phyloP scores from a whole-genome alignment of 2,329 filamentous ascomycete genomes.

The Venturia asperata region DNA sequence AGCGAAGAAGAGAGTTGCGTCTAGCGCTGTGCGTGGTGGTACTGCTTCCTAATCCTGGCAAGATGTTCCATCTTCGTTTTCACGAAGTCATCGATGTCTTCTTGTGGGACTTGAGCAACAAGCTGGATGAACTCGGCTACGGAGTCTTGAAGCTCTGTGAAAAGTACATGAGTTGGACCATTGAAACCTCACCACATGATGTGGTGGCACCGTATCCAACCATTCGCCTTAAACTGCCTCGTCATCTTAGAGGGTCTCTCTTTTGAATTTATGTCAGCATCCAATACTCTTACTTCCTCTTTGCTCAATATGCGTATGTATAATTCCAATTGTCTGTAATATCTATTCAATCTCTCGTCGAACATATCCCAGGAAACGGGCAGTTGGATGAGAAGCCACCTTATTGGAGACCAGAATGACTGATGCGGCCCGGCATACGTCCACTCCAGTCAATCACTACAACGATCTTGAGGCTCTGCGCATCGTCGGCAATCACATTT shows the following conservation, averaged over 20 bases:
- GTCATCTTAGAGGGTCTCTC: not conserved
- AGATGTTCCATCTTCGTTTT: not conserved
- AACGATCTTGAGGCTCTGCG: not conserved
- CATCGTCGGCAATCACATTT: not conserved
- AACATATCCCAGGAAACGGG: conserved; percentile 22
- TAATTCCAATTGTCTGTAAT: not conserved
- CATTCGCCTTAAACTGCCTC: not conserved
- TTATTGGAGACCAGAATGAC: not conserved
- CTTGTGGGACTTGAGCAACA: not conserved
- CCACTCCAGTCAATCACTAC: not conserved
- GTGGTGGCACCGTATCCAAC: not conserved
- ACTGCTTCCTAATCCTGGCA: conserved; percentile 24
- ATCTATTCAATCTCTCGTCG: conserved; percentile 32
- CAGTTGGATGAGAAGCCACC: not conserved
- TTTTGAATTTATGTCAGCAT: not conserved
- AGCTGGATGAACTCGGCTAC: not conserved
- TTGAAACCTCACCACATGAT: not conserved
- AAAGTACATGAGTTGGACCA: not conserved
- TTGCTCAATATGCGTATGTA: not conserved
- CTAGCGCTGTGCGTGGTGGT: too few species aligned
- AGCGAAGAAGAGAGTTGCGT: too few species aligned
- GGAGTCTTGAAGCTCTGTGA: not conserved
- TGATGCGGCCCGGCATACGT: not conserved
- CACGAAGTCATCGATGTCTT: not conserved
- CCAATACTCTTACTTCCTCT: not conserved